Base-by-base conservation (phyloP, 257 asterid species). In the Cinchona pubescens region DNA sequence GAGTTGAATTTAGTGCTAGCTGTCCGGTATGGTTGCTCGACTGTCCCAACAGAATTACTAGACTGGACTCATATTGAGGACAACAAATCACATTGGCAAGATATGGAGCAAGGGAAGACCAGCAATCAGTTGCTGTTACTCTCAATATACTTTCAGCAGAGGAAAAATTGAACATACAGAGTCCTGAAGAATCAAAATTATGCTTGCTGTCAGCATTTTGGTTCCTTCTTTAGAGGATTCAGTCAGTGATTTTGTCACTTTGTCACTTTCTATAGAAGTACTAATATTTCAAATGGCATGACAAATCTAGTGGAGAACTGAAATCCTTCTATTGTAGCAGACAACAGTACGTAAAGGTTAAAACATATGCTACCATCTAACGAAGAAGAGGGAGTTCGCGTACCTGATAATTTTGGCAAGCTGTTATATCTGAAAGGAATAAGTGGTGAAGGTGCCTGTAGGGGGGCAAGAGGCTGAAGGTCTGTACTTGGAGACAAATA, bases 51-150 rank as follows among this genome's bases (percentile, higher is more conserved):
- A 84, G 82, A 76, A 81, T 72, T 40, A 35, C 76, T 10, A 84
- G 71, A 46, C 69, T 70, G 15, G 84, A 81, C 55, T 81, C 82
- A 60, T 76, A 74, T 51, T 81, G 84, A 68, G 87, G 87, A 45
- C 85, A 81, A 61, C 85, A 79, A 18, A 81, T 76, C 29, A 49
- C 83, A 69, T 79, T 81, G 4, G 87, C 83, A 34, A 74, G 58
- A 68, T 79, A 84, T 30, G 87, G 79, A 25, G 85, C 87, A 38
- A 81, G 79, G 2, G 75, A 66, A 67, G 83, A 74, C 87, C 85
- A 81, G 75, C 87, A 84, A 42, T 84, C 80, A 13, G 72, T 79
- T 7, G 83, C 82, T 38, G 83, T 76, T 58, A 72, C 58, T 38
- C 74, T 61, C 65, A 81, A 55, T 68, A 65, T 49, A 18, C 37